Base-by-base conservation (phyloP, 1,284 basidiomycete genomes). In the Quambalaria eucalypti region DNA sequence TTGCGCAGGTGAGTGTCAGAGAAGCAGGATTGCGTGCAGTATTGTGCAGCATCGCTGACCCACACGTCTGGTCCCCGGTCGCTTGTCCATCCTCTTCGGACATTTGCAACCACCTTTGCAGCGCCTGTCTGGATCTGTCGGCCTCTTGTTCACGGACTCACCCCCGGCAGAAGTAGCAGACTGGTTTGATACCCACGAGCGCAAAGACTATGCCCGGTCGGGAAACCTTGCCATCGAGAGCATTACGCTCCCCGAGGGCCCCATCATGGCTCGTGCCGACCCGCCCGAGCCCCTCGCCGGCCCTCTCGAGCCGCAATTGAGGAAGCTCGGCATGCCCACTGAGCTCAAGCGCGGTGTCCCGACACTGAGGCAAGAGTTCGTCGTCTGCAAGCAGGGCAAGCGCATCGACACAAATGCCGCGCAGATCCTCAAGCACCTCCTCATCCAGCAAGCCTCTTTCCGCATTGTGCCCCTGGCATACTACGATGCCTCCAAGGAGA, bases 231-330 rank as follows among this genome's bases (percentile, higher is more conserved):
- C 92, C 0, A 81, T 83, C 16, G 81, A 84, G 60, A 86, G 86
- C 0, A 82, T 96, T 54, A 79, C 82, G 25, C 80, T 99, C 21
- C 87, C 90, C 33, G 83, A 79, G 52, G 82, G 80, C 14, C 50
- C 40, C 12, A n/a, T n/a, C 25, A 4, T 28, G 49, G 56, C 69
- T 12, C 69, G 69, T 4, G 61, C 64, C 39, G 64, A 65, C 40
- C 69, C 71, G 4, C 71, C 69, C 25, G 81, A 81, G 57, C 86
- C 90, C 0, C 91, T 97, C 76, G 90, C 93, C 28, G 91, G 96
- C 77, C 90, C 89, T 66, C 88, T 97, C 78, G 93, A 99, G 69
- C 90, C 93, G 21, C 92, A 97, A 74, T 81, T 99, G 52, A 84
- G 93, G 55, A 87, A 87, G 74, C 82, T 97, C 28, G 95, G 95